Evolutionary conservation across 108 stramenopile species (phyloP).

Genomic region (Nitzschia palea): DNA sequence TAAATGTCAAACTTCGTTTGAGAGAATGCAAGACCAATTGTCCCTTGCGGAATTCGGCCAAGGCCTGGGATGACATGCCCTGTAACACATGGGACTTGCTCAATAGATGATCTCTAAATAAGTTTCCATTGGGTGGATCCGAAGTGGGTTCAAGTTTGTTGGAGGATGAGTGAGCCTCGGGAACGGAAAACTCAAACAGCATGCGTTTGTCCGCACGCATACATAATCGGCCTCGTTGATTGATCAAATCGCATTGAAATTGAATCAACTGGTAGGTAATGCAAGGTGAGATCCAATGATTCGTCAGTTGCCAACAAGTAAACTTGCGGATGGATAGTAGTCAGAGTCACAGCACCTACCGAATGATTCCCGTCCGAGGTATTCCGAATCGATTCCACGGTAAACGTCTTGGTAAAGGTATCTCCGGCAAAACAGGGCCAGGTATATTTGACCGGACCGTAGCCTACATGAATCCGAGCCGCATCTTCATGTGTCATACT

Average conservation of each 20-base stretch:
- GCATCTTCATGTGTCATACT: constrained; percentile 87
- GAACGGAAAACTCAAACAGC: constrained; percentile 81
- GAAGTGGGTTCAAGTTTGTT: background rate
- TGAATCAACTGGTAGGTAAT: constrained; percentile 51
- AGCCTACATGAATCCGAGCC: constrained; percentile 85
- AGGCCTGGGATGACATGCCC: constrained; percentile 66
- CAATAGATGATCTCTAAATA: constrained; percentile 77
- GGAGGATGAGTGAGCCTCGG: constrained; percentile 37
- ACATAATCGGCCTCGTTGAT: constrained; percentile 80
- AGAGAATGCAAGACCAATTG: constrained; percentile 77
- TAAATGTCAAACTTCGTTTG: constrained; percentile 57
- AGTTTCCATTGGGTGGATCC: constrained; percentile 29
- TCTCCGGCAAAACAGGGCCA: constrained; percentile 89
- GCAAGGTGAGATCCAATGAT: too few species aligned
- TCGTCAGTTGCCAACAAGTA: too few species aligned
- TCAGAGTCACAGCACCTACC: too few species aligned
- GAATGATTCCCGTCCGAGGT: constrained; percentile 78
- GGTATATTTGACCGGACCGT: constrained; percentile 66
- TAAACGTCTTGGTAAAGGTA: constrained; percentile 79
- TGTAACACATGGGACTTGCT: constrained; percentile 60
- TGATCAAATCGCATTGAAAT: constrained; percentile 75
- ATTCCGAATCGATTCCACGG: constrained; percentile 66
- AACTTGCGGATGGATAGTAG: too few species aligned
- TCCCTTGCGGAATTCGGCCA: constrained; percentile 53
- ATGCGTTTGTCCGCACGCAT: constrained; percentile 85